These are phyloP conservation scores for Stagonosporopsis rhizophila DNA, from an alignment of 2,329 filamentous ascomycete genomes.

Conservation along the genomic window DNA sequence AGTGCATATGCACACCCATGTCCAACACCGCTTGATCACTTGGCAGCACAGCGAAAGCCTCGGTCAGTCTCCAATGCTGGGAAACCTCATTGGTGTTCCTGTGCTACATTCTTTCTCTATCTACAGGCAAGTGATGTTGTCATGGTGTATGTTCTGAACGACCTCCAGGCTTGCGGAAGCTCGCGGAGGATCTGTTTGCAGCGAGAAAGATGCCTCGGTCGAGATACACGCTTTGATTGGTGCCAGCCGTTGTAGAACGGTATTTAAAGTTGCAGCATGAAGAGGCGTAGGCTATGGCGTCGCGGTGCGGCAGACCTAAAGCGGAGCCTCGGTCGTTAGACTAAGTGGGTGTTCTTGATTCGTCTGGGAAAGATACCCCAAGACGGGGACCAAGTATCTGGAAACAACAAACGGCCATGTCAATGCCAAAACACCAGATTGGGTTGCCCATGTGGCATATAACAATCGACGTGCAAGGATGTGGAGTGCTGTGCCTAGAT, in stretches of 20 bases:
- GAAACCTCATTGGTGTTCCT: not conserved
- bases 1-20: constrained; percentile 4
- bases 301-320: constrained; percentile 5
- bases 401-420: not conserved
- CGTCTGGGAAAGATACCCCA: constrained; percentile 6
- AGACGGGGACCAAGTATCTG: constrained; percentile 4
- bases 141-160: not conserved
- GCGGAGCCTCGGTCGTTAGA: constrained; percentile 10
- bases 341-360: not conserved
- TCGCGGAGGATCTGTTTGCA: not conserved
- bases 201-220: constrained; percentile 16
- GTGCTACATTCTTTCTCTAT: not conserved
- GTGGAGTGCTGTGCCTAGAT: not conserved
- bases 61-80: not conserved
- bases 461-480: constrained; percentile 2
- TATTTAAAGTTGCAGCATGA: not conserved
- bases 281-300: constrained; percentile 8
- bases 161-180: constrained; percentile 4
- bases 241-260: not conserved
- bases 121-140: not conserved
- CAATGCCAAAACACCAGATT: not conserved
- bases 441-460: constrained; percentile 11
- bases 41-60: constrained; percentile 4
- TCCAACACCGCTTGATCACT: constrained; percentile 8
- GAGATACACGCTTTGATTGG: constrained; percentile 10